Evolutionary conservation across 495 filamentous ascomycete genomes (phyloP).

Genomic region (Hypoxylon subgilvum): DNA sequence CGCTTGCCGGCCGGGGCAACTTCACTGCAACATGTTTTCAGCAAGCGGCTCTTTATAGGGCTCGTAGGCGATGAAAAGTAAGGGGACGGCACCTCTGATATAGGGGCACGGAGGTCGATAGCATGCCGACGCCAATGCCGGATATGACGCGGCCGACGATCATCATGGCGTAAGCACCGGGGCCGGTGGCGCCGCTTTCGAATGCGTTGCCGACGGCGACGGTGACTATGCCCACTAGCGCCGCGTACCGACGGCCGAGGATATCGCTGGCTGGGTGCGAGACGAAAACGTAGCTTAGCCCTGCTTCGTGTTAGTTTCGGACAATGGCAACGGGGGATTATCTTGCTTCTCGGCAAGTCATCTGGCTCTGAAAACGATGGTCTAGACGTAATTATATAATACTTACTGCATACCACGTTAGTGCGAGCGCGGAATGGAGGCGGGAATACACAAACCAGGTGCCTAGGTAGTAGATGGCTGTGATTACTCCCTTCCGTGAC

Average conservation of each 20-base stretch:
- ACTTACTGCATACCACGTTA: constrained; percentile 20
- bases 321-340: too few species aligned
- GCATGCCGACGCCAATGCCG: constrained; percentile 57
- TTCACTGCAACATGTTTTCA: constrained; percentile 48
- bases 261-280: constrained; percentile 55
- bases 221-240: constrained; percentile 52
- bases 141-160: constrained; percentile 58
- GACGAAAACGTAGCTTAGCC: constrained; percentile 59
- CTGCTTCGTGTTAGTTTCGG: constrained; percentile 9
- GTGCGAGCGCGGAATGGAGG: neutral
- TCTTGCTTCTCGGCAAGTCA: too few species aligned
- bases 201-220: constrained; percentile 56
- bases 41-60: neutral
- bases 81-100: constrained; percentile 56
- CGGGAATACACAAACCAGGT: constrained; percentile 45
- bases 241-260: constrained; percentile 58
- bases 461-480: constrained; percentile 63
- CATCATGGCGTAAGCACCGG: constrained; percentile 57
- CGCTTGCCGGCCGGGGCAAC: constrained; percentile 58
- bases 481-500: constrained; percentile 56
- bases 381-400: too few species aligned
- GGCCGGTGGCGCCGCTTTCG: constrained; percentile 49
- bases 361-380: too few species aligned
- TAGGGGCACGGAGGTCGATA: constrained; percentile 62
- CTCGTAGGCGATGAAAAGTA: neutral